Percentiles rank a stretch among this genome's conserved stretches.
These are phyloP conservation scores for Dacryopinax primogenitus DNA, from an alignment of 768 basidiomycete genomes.

Conservation along the genomic window DNA sequence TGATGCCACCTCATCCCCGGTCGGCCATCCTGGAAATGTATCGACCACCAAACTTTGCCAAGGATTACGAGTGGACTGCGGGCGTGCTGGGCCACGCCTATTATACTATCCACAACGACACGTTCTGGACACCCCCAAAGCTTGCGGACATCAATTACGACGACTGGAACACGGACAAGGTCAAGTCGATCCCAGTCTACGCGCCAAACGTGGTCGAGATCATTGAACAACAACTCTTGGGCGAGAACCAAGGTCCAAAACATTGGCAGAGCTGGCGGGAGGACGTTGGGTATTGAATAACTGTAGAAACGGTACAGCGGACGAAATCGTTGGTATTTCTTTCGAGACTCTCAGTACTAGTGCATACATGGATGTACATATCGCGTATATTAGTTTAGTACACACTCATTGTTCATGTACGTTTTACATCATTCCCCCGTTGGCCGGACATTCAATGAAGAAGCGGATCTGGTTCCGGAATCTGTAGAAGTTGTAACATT, in stretches of 20 bases:
- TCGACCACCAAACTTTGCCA: conserved; percentile 64
- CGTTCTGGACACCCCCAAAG: conserved; percentile 27
- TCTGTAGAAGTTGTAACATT: too few species aligned
- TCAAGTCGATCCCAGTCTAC: conserved; percentile 55
- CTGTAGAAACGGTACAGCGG: too few species aligned
- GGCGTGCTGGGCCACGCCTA: conserved; percentile 59
- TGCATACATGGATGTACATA: not conserved
- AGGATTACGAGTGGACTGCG: conserved; percentile 78
- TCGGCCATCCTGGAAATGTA: conserved; percentile 80
- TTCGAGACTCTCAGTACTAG: too few species aligned
- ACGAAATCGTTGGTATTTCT: too few species aligned
- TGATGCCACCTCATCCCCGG: conserved; percentile 61
- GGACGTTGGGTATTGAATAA: not conserved
- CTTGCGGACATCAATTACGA: conserved; percentile 43
- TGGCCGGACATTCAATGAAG: too few species aligned
- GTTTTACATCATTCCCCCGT: not conserved
- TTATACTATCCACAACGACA: conserved; percentile 71
- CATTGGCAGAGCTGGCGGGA: conserved; percentile 8
- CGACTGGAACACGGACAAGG: conserved; percentile 44
- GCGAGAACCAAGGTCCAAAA: not conserved
- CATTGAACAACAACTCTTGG: conserved; percentile 35
- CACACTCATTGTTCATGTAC: not conserved
- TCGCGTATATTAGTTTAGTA: not conserved
- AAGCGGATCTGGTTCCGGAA: too few species aligned
- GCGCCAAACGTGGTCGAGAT: conserved; percentile 52